phyloP scores from a whole-genome alignment of 2,329 filamentous ascomycete genomes.

The Beauveria bassiana region DNA sequence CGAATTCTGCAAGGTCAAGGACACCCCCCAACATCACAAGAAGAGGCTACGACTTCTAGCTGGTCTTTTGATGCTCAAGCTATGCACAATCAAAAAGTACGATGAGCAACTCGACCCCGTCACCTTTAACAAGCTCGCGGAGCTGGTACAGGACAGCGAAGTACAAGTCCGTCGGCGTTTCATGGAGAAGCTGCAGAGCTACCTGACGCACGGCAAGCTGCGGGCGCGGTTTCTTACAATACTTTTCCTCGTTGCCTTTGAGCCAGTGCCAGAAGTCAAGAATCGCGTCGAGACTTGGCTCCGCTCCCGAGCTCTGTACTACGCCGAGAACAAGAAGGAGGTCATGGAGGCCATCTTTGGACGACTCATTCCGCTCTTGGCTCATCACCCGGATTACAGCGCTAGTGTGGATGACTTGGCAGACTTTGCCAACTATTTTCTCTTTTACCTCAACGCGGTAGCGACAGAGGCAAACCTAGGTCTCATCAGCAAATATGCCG shows the following conservation, averaged over 20 bases:
- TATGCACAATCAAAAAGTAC: constrained; percentile 68
- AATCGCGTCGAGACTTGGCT: constrained; percentile 81
- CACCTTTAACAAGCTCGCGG: constrained; percentile 75
- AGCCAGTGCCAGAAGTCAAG: constrained; percentile 68
- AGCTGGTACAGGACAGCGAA: constrained; percentile 71
- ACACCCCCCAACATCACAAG: constrained; percentile 71
- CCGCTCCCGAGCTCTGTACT: constrained; percentile 65
- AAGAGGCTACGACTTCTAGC: constrained; percentile 75
- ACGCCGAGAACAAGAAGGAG: constrained; percentile 48
- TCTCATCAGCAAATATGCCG: constrained; percentile 83
- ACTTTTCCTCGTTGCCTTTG: constrained; percentile 84
- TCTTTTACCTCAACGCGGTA: constrained; percentile 79
- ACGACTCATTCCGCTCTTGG: constrained; percentile 76
- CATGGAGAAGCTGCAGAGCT: constrained; percentile 81
- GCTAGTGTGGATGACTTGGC: constrained; percentile 57
- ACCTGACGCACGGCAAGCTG: constrained; percentile 66
- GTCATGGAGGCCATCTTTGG: constrained; percentile 76
- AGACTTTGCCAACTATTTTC: constrained; percentile 79
- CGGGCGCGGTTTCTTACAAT: constrained; percentile 78
- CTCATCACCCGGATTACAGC: constrained; percentile 88
- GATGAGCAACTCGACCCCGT: constrained; percentile 65
- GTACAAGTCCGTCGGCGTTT: constrained; percentile 71
- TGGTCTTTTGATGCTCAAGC: constrained; percentile 72
- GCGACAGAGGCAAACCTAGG: constrained; percentile 82
- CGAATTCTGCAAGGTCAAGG: constrained; percentile 66